A percentile compares a stretch with the other conserved stretches of the same genome.
phyloP scores from a whole-genome alignment of 306 rosid species.

The Acacia acuminata region DNA sequence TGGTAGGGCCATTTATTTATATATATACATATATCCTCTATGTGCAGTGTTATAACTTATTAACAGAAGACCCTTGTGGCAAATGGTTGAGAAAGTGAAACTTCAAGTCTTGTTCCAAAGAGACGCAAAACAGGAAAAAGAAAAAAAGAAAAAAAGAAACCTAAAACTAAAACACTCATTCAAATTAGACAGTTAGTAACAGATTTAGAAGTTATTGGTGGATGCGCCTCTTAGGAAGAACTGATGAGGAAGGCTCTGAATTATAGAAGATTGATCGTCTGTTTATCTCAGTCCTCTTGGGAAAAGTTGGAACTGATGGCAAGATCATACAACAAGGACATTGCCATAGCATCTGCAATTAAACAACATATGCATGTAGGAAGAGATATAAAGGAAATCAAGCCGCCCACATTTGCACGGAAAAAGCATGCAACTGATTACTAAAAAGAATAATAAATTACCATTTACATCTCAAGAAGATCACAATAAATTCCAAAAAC shows the following conservation, averaged over 20 bases:
- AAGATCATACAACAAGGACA: constrained; percentile 54
- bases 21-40: background rate
- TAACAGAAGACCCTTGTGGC: background rate
- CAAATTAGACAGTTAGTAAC: background rate
- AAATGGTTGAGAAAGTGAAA: background rate
- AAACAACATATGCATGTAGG: constrained; percentile 19
- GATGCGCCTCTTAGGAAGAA: constrained; percentile 73
- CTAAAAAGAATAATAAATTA: constrained; percentile 4
- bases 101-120: background rate
- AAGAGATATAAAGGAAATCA: background rate
- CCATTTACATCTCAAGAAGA: constrained; percentile 4
- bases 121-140: too few species aligned
- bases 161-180: background rate
- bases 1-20: background rate
- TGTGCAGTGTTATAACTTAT: background rate
- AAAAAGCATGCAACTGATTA: constrained; percentile 6
- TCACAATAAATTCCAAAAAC: background rate
- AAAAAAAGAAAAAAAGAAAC: too few species aligned
- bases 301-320: constrained; percentile 40
- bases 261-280: constrained; percentile 62
- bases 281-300: constrained; percentile 51
- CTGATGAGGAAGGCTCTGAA: constrained; percentile 46
- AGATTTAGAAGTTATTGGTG: constrained; percentile 24
- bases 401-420: constrained; percentile 12
- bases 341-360: constrained; percentile 45